Evolutionary conservation across 2,329 filamentous ascomycete species (phyloP).

Genomic region (Stylonectria norvegica): DNA sequence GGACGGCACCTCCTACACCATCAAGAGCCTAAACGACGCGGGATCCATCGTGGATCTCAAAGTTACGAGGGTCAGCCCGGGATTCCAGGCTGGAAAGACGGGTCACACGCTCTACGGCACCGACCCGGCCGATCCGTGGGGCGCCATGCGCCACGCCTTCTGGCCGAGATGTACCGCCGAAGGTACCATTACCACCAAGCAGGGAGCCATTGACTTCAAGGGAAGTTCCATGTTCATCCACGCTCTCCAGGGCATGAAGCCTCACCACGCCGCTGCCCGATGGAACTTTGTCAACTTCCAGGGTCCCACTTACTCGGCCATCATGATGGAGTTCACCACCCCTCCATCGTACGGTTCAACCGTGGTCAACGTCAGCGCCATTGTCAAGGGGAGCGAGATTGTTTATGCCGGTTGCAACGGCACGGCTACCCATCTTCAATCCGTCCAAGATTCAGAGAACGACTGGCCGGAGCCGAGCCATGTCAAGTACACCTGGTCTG

Average conservation of each 20-base stretch:
- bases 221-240: constrained; percentile 78
- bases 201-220: constrained; percentile 76
- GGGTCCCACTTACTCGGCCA: constrained; percentile 76
- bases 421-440: constrained; percentile 64
- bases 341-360: constrained; percentile 90
- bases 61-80: constrained; percentile 70
- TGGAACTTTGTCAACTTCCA: constrained; percentile 98
- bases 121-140: constrained; percentile 83
- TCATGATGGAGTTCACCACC: constrained; percentile 95
- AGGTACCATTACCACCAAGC: constrained; percentile 79
- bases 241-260: constrained; percentile 97
- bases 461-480: constrained; percentile 85
- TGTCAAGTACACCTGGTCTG: constrained; percentile 73
- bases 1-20: constrained; percentile 75
- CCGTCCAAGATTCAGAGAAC: constrained; percentile 70
- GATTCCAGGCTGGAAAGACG: constrained; percentile 79
- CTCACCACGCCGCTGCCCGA: constrained; percentile 84
- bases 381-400: constrained; percentile 78
- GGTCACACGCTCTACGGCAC: constrained; percentile 85
- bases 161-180: constrained; percentile 85
- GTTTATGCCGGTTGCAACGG: constrained; percentile 67
- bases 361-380: constrained; percentile 74
- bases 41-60: constrained; percentile 82
- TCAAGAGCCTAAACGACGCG: constrained; percentile 86
- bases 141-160: constrained; percentile 85